Base-by-base conservation (phyloP, 169 alveolate species). In the Perkinsus chesapeaki region DNA sequence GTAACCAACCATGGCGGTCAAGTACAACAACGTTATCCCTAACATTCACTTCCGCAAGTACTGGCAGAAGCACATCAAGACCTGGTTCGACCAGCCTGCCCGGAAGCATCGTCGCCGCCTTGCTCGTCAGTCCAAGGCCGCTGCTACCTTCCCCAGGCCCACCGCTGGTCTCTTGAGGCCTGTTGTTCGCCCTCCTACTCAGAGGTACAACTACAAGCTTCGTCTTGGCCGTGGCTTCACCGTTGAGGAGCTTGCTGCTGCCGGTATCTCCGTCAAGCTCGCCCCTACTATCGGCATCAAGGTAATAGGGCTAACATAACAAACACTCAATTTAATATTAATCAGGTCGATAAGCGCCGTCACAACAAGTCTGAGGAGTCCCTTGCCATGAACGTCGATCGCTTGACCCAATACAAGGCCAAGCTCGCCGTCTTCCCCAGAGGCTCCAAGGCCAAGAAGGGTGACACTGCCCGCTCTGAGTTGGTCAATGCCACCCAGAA, bases 221-320 rank as follows among this genome's bases (percentile, higher is more conserved):
- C 98, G 99, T 93, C 95, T 97, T 91, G 99, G 99, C 94, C 96
- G 99, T 93, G 99, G 99, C 90, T 99, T 99, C 98, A 98, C 99
- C 37, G 96, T 98, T 34, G 98, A 98, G 94, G 99, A 99, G 97
- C 96, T 99, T 1, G 73, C 94, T 91, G 96, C 95, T 1, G 99
- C 99, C 48, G 99, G 99, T 93, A 93, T 99, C 94, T 96, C 98
- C 93, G 97, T 98, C 92, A 94, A 96, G 94, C 99, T 98, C 91
- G 99, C 99, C 91, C 95, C 97, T 96, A 98, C 99, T 82, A 97
- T 99, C 92, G 99, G 99, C 92, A 98, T 99, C 82, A 60, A 60
- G 82, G 82, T 60, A 60, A 16, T 43, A 43, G 23, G 16, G 16
- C 60, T 5, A 43, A 43, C 5, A 5, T n/a, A n/a, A n/a, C n/a